A percentile compares a stretch with the other conserved stretches of the same genome.
phyloP scores from a whole-genome alignment of 306 rosid species.

The Calophaca sinica region DNA sequence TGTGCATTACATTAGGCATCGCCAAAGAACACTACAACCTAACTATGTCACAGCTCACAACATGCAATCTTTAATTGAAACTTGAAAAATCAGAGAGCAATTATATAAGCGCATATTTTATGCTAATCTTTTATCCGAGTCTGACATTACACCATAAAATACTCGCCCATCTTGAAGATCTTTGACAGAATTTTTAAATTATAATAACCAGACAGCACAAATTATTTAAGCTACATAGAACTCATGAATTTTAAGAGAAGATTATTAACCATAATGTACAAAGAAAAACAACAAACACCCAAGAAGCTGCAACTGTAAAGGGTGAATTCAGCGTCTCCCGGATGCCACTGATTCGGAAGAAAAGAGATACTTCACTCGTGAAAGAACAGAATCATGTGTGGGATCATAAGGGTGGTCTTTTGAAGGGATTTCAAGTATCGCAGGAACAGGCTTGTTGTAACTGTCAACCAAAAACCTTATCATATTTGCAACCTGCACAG shows the following conservation, averaged over 20 bases:
- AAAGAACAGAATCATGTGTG: slow-evolving; percentile 89
- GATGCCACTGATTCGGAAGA: slow-evolving; percentile 88
- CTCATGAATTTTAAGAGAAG: slow-evolving; percentile 33
- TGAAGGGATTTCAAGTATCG: slow-evolving; percentile 93
- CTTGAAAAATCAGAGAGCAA: slow-evolving; percentile 20
- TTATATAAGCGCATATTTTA: slow-evolving; percentile 29
- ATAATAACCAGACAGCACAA: slow-evolving; percentile 30
- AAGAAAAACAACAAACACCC: slow-evolving; percentile 36
- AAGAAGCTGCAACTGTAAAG: slow-evolving; percentile 14
- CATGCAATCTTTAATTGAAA: slow-evolving; percentile 24
- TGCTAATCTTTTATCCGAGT: slow-evolving; percentile 23
- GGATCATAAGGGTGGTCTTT: slow-evolving; percentile 98
- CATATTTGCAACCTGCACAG: slow-evolving; percentile 91
- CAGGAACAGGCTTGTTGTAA: slow-evolving; percentile 91
- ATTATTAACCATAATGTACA: slow-evolving; percentile 44
- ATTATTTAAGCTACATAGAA: slow-evolving; percentile 46
- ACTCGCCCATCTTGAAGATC: slow-evolving; percentile 36
- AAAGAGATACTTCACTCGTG: slow-evolving; percentile 91
- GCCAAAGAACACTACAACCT: not conserved
- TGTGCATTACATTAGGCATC: not conserved
- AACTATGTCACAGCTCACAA: not conserved
- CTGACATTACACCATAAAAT: slow-evolving; percentile 34
- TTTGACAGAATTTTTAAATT: slow-evolving; percentile 28
- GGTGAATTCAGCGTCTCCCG: slow-evolving; percentile 63
- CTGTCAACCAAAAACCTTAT: slow-evolving; percentile 91